Evolutionary conservation across 306 rosid genomes (phyloP), one percentile per base, ranked within the genome.

Genomic region (Ammopiptanthus mongolicus): DNA sequence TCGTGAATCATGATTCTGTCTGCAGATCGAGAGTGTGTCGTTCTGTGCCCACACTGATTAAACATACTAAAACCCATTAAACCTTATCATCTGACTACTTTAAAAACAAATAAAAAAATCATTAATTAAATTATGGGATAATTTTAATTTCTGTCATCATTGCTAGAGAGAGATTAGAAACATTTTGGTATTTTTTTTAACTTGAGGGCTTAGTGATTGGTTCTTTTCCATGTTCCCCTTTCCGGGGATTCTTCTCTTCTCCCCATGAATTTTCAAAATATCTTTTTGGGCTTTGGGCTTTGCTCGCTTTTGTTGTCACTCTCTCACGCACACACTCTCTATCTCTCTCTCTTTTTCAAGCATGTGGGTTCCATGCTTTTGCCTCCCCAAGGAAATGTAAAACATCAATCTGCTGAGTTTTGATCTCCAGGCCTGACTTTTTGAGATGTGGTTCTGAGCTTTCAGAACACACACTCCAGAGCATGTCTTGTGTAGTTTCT

Each of bases 201-300:
- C 65, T 55, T 7, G 78, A 34, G 62, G 56, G 31, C 71, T 78
- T 64, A 75, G 74, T 80, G 73, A 69, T 85, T 80, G 90, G 80
- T 88, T 89, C 73, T 36, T 77, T 66, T 78, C 70, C 69, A 29
- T 84, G 84, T 62, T 77, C 42, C 85, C 77, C 81, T 78, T 78
- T 82, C 55, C 56, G 72, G 77, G 83, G 79, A 81, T 80, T 82
- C 83, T 77, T 79, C 86, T 58, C 82, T 19, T 71, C 81, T 86
- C 79, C 89, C 89, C 82, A 81, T 78, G 82, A 87, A 73, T 61
- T 84, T 87, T 65, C 82, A 79, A 82, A 79, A 84, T 63, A 82
- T 81, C 86, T 77, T 81, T 84, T 89, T 86, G 95, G 92, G 92
- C 86, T 86, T 91, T 87, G 92, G 79, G 91, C 95, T 87, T 89